Evolutionary conservation across 2,329 filamentous ascomycete species (phyloP).

Genomic region (Aspergillus fischeri): DNA sequence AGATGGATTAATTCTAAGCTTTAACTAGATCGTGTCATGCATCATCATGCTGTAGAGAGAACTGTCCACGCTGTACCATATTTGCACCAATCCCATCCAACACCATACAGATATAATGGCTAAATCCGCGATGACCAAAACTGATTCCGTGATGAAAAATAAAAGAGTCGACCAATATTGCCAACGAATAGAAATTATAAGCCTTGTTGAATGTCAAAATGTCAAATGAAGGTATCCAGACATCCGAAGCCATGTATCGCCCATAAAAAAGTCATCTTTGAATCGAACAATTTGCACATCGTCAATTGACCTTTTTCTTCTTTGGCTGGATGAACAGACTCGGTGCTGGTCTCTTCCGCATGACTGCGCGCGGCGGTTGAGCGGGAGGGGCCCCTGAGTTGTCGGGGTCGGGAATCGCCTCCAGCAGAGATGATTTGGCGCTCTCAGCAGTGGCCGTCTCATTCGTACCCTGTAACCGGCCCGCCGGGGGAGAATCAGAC

Average conservation of each 20-base stretch:
- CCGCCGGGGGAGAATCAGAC: background rate
- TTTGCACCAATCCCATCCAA: background rate
- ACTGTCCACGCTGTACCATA: background rate
- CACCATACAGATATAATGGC: background rate
- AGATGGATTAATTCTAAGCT: background rate
- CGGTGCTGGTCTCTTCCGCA: conserved; percentile 28
- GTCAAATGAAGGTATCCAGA: background rate
- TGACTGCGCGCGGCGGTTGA: conserved; percentile 14
- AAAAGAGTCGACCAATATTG: background rate
- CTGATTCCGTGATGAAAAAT: background rate
- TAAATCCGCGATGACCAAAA: background rate
- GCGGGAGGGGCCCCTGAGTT: conserved; percentile 10
- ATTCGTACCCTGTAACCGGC: background rate
- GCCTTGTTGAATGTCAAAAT: background rate
- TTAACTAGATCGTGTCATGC: background rate
- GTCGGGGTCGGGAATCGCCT: conserved; percentile 2
- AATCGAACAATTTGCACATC: background rate
- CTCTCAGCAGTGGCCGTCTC: background rate
- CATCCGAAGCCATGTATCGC: background rate
- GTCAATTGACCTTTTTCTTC: conserved; percentile 22
- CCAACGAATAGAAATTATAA: background rate
- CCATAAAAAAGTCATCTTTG: background rate
- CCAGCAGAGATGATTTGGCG: conserved; percentile 2
- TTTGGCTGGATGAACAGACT: conserved; percentile 32
- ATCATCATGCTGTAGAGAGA: background rate